A percentile compares a stretch with the other conserved stretches of the same genome.
Evolutionary conservation across 352 stramenopile genomes (phyloP).

Genomic region (Globisporangium emineosum): DNA sequence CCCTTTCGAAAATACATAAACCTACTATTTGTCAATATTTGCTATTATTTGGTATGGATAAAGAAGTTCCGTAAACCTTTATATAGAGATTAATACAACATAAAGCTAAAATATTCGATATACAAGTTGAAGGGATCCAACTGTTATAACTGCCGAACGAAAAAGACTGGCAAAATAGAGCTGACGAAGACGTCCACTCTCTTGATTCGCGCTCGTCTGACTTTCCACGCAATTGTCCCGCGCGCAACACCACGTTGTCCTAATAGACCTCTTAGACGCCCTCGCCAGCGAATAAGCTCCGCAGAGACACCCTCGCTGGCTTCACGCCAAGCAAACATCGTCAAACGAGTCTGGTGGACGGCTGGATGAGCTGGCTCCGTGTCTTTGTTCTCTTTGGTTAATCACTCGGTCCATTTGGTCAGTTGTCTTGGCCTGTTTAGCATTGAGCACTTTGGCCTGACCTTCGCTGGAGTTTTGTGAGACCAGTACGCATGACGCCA

Average conservation of each 20-base stretch:
- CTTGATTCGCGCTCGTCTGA: slow-evolving; percentile 2
- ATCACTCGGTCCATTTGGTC: no score
- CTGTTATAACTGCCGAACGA: neutral
- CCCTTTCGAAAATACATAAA: no score
- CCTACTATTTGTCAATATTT: no score
- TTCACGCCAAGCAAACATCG: neutral
- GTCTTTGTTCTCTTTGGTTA: neutral
- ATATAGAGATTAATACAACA: neutral
- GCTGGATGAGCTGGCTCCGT: neutral
- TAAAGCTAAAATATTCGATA: neutral
- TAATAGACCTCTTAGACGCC: neutral
- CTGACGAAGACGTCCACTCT: slow-evolving; percentile 5
- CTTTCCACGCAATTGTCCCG: slow-evolving; percentile 1
- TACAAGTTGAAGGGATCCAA: neutral
- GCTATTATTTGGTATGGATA: no score
- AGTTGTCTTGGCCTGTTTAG: neutral
- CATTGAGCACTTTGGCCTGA: neutral
- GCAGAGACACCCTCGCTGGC: neutral
- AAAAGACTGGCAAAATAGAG: neutral
- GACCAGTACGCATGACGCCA: neutral
- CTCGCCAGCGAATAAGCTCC: neutral
- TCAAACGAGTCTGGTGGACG: neutral
- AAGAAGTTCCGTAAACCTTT: neutral
- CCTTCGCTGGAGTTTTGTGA: neutral
- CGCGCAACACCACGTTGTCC: no score